Percentiles rank a stretch among this genome's conserved stretches.
Conservation (phyloP, 2,329 filamentous ascomycete species). For the Aspergillus sp. region DNA sequence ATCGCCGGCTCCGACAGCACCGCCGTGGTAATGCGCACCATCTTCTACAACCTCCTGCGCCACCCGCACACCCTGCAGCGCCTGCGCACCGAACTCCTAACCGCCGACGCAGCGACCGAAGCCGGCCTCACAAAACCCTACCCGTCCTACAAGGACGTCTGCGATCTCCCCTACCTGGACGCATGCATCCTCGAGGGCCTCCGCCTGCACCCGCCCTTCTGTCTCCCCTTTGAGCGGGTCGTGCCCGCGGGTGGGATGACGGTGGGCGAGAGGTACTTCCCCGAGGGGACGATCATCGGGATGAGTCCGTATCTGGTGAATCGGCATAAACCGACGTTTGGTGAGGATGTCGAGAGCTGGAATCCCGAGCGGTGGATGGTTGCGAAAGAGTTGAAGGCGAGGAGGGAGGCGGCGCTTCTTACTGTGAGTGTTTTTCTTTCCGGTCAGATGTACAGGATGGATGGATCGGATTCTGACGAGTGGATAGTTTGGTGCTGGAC, state of each 20-base stretch:
- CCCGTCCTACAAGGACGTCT: slow-evolving; percentile 23
- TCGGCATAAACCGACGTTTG: slow-evolving; percentile 26
- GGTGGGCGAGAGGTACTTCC: slow-evolving; percentile 12
- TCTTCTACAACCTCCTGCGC: slow-evolving; percentile 33
- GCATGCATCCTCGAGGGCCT: slow-evolving; percentile 56
- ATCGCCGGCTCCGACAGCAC: slow-evolving; percentile 37
- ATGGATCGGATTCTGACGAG: not conserved
- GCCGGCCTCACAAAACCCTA: not conserved
- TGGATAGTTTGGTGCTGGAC: slow-evolving; percentile 20
- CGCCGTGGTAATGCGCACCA: slow-evolving; percentile 34
- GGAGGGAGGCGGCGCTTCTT: slow-evolving; percentile 23
- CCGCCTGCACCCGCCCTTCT: slow-evolving; percentile 44
- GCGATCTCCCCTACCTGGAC: slow-evolving; percentile 51
- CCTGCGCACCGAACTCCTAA: slow-evolving; percentile 24
- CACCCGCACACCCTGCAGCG: slow-evolving; percentile 25
- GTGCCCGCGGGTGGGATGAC: slow-evolving; percentile 11
- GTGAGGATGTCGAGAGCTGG: slow-evolving; percentile 26
- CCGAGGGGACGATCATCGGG: slow-evolving; percentile 19
- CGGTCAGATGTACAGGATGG: not conserved
- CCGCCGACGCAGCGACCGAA: not conserved
- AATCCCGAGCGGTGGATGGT: slow-evolving; percentile 40
- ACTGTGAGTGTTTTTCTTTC: slow-evolving; percentile 24
- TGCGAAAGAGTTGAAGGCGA: slow-evolving; percentile 2
- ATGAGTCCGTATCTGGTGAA: slow-evolving; percentile 25
- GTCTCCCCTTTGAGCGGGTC: slow-evolving; percentile 26